Evolutionary conservation across 768 basidiomycete species (phyloP).

Genomic region (Russula dissimulans): DNA sequence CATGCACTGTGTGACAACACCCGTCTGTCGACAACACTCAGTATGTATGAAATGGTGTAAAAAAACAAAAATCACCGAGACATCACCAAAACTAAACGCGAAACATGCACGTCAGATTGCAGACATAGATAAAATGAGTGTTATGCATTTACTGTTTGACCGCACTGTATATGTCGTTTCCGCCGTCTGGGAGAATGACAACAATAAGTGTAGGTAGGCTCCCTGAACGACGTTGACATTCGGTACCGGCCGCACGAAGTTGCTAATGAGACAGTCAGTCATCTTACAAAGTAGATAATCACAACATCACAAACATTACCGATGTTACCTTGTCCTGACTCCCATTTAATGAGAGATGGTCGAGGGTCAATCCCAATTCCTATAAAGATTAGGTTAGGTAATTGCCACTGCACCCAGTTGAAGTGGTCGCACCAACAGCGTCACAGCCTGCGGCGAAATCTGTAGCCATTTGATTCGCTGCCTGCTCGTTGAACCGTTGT

Average conservation of each 20-base stretch:
- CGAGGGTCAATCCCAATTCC: conserved; percentile 49
- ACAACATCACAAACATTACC: conserved; percentile 9
- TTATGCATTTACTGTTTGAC: conserved; percentile 59
- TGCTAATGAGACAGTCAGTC: conserved; percentile 27
- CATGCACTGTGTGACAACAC: conserved; percentile 73
- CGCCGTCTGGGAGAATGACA: conserved; percentile 62
- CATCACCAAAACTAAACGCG: conserved; percentile 58
- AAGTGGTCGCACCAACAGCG: conserved; percentile 47
- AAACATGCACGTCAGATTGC: not conserved
- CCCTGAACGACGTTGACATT: conserved; percentile 33
- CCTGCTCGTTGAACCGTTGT: conserved; percentile 42
- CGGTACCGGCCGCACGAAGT: conserved; percentile 42
- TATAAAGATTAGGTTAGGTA: conserved; percentile 22
- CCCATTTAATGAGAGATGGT: conserved; percentile 40
- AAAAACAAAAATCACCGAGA: conserved; percentile 33
- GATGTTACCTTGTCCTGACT: conserved; percentile 50
- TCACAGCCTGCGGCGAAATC: conserved; percentile 41
- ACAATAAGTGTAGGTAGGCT: conserved; percentile 50
- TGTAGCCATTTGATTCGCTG: conserved; percentile 44
- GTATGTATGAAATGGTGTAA: not conserved
- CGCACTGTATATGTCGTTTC: conserved; percentile 65
- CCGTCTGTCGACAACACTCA: conserved; percentile 35
- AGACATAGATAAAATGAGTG: not conserved
- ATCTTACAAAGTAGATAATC: not conserved
- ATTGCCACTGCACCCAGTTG: not conserved